Conservation (phyloP, 2,329 filamentous ascomycete genomes). For the Sclerotinia borealis region DNA sequence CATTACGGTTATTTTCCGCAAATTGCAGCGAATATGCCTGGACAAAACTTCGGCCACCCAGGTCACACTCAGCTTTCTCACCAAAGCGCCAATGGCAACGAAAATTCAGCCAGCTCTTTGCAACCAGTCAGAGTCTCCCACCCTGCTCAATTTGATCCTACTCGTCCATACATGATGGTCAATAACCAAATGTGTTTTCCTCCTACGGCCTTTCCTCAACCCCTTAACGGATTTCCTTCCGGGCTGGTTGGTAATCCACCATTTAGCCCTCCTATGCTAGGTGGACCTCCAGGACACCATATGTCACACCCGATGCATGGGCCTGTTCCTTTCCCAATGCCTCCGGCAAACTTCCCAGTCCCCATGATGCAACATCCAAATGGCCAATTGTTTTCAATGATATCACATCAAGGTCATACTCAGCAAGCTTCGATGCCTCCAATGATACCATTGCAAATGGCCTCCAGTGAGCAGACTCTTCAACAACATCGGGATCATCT, state of each 20-base stretch:
- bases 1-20: conserved; percentile 18
- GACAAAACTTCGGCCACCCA: conserved; percentile 12
- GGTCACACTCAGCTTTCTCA: background rate
- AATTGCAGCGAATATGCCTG: background rate
- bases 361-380: conserved; percentile 17
- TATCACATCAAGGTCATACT: background rate
- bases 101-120: background rate
- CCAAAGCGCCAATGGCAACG: background rate
- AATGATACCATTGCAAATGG: conserved; percentile 8
- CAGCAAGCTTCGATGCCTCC: background rate
- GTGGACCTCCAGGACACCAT: conserved; percentile 9
- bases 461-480: conserved; percentile 24
- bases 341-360: conserved; percentile 11
- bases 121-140: conserved; percentile 31
- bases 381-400: conserved; percentile 21
- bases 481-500: conserved; percentile 43
- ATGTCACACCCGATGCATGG: conserved; percentile 13
- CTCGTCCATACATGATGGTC: conserved; percentile 30
- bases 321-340: conserved; percentile 12
- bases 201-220: conserved; percentile 24
- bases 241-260: conserved; percentile 27
- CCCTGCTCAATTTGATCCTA: conserved; percentile 32
- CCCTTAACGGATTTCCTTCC: conserved; percentile 22
- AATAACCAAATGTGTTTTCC: conserved; percentile 32
- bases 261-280: conserved; percentile 16